Evolutionary conservation across 345 rosid species (phyloP).

Genomic region (Eucalyptus cloeziana): DNA sequence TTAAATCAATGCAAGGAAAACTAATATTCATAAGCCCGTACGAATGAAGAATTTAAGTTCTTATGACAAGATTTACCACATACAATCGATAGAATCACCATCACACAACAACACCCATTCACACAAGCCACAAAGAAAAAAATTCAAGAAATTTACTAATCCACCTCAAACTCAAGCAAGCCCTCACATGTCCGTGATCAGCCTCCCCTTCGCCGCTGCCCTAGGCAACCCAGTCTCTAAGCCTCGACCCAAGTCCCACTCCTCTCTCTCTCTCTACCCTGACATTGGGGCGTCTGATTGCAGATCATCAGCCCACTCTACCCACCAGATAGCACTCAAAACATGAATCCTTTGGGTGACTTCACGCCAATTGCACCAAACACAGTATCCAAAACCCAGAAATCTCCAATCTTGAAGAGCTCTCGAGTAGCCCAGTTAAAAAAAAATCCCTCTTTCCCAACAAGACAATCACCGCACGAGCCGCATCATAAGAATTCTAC

Average conservation of each 20-base stretch:
- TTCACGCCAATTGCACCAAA: too few species aligned
- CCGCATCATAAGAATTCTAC: too few species aligned
- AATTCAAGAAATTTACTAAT: not conserved
- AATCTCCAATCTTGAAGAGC: too few species aligned
- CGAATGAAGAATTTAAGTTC: not conserved
- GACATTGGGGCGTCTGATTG: not conserved
- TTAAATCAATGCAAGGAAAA: not conserved
- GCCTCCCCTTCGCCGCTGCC: not conserved
- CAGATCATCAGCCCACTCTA: not conserved
- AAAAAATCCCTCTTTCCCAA: too few species aligned
- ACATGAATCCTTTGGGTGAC: too few species aligned
- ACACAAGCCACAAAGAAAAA: not conserved
- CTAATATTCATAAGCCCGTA: not conserved
- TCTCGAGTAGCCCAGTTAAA: too few species aligned
- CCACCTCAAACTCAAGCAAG: not conserved
- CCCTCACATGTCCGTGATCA: not conserved
- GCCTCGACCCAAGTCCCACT: not conserved
- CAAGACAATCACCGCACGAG: too few species aligned
- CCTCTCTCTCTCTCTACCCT: not conserved
- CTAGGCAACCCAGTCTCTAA: not conserved
- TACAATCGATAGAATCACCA: not conserved
- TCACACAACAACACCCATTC: too few species aligned
- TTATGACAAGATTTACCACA: not conserved
- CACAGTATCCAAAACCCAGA: too few species aligned
- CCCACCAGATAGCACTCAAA: too few species aligned